A percentile compares a stretch with the other conserved stretches of the same genome.
These are phyloP conservation scores for Stramenopiles sp. DNA, from an alignment of 352 stramenopile species.

Conservation along the genomic window DNA sequence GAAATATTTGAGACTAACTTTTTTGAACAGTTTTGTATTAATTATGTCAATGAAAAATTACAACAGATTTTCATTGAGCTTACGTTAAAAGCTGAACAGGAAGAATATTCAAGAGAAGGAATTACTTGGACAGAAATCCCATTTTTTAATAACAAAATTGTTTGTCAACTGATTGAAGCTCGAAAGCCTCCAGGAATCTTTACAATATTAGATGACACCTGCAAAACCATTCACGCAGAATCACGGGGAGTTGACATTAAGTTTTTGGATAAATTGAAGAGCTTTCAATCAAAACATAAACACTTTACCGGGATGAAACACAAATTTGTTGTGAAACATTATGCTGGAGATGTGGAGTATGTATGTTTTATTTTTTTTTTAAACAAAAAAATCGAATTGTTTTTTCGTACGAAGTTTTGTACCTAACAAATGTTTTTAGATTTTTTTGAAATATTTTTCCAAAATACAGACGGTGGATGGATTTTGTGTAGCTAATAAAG, in stretches of 20 bases:
- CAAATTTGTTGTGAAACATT: not conserved
- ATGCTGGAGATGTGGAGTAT: not conserved
- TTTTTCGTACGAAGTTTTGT: too few species aligned
- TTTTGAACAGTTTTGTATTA: constrained; percentile 63
- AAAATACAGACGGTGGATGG: not conserved
- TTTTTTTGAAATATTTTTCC: not conserved
- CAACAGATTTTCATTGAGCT: constrained; percentile 42
- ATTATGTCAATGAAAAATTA: constrained; percentile 42
- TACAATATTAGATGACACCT: constrained; percentile 71
- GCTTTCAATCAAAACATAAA: constrained; percentile 10
- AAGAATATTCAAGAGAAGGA: constrained; percentile 31
- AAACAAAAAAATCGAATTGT: too few species aligned
- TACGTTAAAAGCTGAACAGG: constrained; percentile 68
- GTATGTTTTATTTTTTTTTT: too few species aligned
- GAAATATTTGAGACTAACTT: constrained; percentile 64
- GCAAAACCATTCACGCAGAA: constrained; percentile 13
- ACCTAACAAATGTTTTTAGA: too few species aligned
- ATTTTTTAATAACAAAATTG: constrained; percentile 41
- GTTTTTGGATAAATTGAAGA: too few species aligned
- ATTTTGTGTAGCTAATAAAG: constrained; percentile 26
- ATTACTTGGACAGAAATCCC: constrained; percentile 21
- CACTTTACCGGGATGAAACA: constrained; percentile 10
- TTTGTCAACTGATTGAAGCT: constrained; percentile 35
- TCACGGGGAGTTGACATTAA: constrained; percentile 14
- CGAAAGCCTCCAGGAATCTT: constrained; percentile 39